Base-by-base conservation (phyloP, 805 yeast genomes). In the Ogataea allantospora region DNA sequence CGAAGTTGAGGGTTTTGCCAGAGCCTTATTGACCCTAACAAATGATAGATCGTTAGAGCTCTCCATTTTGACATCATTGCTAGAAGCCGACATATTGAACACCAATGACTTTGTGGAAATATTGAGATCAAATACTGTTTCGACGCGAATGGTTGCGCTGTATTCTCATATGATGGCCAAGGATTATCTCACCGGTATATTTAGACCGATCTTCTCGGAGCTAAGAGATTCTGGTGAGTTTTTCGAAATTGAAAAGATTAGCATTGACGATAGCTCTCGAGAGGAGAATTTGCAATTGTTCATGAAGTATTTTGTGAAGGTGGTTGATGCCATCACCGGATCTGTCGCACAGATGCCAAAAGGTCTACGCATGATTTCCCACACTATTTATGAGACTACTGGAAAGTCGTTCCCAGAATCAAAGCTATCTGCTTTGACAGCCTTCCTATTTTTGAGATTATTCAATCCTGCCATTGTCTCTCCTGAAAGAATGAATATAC, bases 381-480 rank as follows among this genome's bases (percentile, higher is more conserved):
- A 78, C 46, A 73, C 81, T 30, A 79, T 88, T 43, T 70, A 72
- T 61, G 56, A 64, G 26, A 66, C 80, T 38, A 78, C 86, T 36
- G 63, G 71, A 19, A 60, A 63, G n/a, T 77, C 77, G 47, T 83
- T 83, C 49, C 85, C 84, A 0, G 79, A 75, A 26, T 83, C 82
- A 26, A 73, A 81, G 30, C 67, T 74, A 25, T 68, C 79, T 26
- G 88, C 95, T 1, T 83, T 88, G 18, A 95, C 96, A 0, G 88
- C 95, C 0, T 91, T 85, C 56, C 67, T 91, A 38, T 89, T 91
- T 53, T 67, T 91, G 48, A 66, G 95, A 40, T 78, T 83, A 45
- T 71, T 83, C 43, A 84, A 95, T 56, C 97, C 98, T 9, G 95
- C 95, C 0, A 80, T 89, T 50, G 89, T 89, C 10, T 79, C 88